These are phyloP conservation scores for Globisporangium solare DNA, from an alignment of 352 stramenopile species.

Conservation along the genomic window DNA sequence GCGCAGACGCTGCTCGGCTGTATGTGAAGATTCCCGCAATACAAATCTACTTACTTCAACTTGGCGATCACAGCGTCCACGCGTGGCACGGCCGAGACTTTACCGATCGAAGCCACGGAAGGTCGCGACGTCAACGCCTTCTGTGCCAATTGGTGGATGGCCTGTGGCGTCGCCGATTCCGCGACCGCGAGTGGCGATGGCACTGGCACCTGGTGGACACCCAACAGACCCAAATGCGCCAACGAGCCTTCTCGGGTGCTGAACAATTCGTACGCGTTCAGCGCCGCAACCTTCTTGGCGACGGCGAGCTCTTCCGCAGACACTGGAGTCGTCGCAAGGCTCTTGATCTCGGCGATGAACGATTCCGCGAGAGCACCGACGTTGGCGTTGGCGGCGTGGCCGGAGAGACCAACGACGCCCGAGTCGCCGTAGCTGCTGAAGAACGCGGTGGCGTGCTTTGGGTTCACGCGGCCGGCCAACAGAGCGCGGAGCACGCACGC, in stretches of 20 bases:
- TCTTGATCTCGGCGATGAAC: constrained; percentile 77
- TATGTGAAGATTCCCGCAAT: constrained; percentile 1
- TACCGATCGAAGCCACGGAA: constrained; percentile 72
- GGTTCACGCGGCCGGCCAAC: constrained; percentile 51
- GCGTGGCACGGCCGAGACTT: constrained; percentile 64
- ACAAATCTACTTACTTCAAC: constrained; percentile 59
- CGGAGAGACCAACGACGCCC: constrained; percentile 55
- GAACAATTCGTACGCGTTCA: constrained; percentile 36
- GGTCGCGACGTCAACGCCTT: constrained; percentile 68
- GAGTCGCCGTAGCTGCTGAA: constrained; percentile 58
- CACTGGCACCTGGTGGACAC: constrained; percentile 36
- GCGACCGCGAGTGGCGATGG: constrained; percentile 24
- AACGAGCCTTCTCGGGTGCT: constrained; percentile 40
- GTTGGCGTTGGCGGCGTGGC: constrained; percentile 47
- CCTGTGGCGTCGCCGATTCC: constrained; percentile 50
- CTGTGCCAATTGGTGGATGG: constrained; percentile 73
- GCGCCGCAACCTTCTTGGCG: constrained; percentile 58
- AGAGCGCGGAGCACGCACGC: constrained; percentile 69
- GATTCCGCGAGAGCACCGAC: constrained; percentile 58
- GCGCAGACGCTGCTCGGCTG: background rate
- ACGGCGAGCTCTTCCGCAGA: constrained; percentile 69
- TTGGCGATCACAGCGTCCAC: constrained; percentile 70
- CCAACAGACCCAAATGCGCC: constrained; percentile 35
- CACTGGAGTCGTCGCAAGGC: constrained; percentile 45
- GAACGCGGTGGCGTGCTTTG: constrained; percentile 61